phyloP scores from a whole-genome alignment of 2,329 filamentous ascomycete genomes.

The Botrytis elliptica region DNA sequence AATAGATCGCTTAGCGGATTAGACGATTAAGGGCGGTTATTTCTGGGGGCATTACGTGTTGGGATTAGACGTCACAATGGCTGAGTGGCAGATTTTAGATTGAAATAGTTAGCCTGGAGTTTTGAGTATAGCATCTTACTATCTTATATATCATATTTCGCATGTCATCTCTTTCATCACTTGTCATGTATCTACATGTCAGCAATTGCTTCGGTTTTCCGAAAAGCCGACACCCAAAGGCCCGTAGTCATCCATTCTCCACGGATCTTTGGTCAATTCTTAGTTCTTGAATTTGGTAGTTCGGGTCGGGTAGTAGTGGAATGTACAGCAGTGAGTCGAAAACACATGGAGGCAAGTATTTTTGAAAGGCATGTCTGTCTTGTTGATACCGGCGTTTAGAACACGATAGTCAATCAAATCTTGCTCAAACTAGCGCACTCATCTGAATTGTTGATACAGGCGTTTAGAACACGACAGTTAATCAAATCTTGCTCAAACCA shows the following conservation, averaged over 20 bases:
- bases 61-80: neutral
- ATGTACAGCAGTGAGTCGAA: neutral
- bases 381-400: neutral
- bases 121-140: neutral
- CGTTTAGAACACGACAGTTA: no score
- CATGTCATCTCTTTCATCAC: neutral
- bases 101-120: neutral
- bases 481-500: neutral
- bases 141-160: neutral
- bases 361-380: neutral
- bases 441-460: no score
- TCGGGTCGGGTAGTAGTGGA: neutral
- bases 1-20: neutral
- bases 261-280: neutral
- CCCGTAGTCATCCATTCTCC: neutral
- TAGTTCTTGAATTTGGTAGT: neutral
- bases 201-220: neutral
- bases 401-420: neutral
- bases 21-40: neutral
- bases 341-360: neutral
- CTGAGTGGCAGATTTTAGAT: neutral
- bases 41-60: neutral
- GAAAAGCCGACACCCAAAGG: neutral
- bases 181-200: no score
- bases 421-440: neutral